Conservation (phyloP, 2,329 filamentous ascomycete species). For the Xylaria digitata region DNA sequence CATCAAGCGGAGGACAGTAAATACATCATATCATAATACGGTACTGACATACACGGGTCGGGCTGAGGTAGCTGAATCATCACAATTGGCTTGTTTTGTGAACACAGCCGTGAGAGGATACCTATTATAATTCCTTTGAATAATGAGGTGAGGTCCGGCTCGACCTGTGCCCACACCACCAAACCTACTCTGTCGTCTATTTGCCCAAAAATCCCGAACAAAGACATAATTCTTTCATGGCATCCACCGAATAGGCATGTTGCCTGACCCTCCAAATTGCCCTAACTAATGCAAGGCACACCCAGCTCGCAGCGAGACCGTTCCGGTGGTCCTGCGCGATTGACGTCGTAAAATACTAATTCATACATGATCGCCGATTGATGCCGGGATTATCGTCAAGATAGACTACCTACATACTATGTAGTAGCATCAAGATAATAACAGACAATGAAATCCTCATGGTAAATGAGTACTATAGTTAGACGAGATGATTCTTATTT, state of each 20-base stretch:
- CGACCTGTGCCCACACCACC: conserved; percentile 14
- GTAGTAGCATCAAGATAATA: background rate
- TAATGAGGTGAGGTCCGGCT: background rate
- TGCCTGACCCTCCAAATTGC: conserved; percentile 34
- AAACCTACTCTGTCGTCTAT: conserved; percentile 3
- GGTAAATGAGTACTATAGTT: conserved; percentile 22
- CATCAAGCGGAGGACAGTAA: background rate
- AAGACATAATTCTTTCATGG: conserved; percentile 15
- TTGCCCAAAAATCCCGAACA: conserved; percentile 21
- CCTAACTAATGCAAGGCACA: conserved; percentile 41
- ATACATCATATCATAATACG: conserved; percentile 25
- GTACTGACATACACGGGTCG: background rate
- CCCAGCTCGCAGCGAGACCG: conserved; percentile 32
- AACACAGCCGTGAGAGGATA: background rate
- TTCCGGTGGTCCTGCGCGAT: conserved; percentile 22
- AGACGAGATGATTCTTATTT: background rate
- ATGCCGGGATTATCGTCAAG: conserved; percentile 1
- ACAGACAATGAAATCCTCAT: background rate
- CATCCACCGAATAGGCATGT: conserved; percentile 33
- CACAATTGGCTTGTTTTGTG: background rate
- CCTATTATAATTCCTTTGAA: background rate
- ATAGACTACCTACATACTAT: too few species aligned
- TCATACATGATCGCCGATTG: conserved; percentile 17
- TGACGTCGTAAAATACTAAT: conserved; percentile 12
- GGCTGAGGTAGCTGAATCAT: background rate